Conservation (phyloP, 192 early-diverging fungal genomes). For the Coemansia sp. region DNA sequence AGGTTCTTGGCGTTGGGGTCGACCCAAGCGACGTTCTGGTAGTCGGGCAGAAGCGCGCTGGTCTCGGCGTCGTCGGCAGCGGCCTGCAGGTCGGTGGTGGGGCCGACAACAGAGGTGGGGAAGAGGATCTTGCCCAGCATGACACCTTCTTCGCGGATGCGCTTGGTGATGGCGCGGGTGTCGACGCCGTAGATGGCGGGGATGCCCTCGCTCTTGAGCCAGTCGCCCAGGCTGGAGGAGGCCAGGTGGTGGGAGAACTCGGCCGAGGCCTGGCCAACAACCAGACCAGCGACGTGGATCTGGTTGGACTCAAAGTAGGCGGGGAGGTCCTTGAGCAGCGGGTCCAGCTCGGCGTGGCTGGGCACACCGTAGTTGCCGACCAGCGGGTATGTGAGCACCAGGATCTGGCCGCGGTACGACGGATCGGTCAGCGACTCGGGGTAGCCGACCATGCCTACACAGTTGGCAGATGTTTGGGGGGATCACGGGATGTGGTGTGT, state of each 20-base stretch:
- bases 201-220: slow-evolving; percentile 90
- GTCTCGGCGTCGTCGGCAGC: slow-evolving; percentile 41
- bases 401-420: slow-evolving; percentile 96
- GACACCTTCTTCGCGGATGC: slow-evolving; percentile 88
- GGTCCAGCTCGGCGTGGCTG: slow-evolving; percentile 78
- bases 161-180: slow-evolving; percentile 95
- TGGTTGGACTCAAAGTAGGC: slow-evolving; percentile 92
- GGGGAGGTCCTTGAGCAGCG: slow-evolving; percentile 79
- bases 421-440: slow-evolving; percentile 99
- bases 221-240: slow-evolving; percentile 71
- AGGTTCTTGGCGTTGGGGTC: slow-evolving; percentile 93
- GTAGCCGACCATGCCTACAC: slow-evolving; percentile 93
- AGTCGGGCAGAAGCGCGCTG: slow-evolving; percentile 58
- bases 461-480: slow-evolving; percentile 37
- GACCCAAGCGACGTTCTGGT: slow-evolving; percentile 82
- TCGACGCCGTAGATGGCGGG: slow-evolving; percentile 95
- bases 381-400: slow-evolving; percentile 96
- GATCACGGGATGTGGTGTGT: not conserved
- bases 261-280: slow-evolving; percentile 87
- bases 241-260: slow-evolving; percentile 96
- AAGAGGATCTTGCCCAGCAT: slow-evolving; percentile 91
- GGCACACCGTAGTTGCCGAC: slow-evolving; percentile 99
- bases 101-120: slow-evolving; percentile 59
- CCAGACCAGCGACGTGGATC: slow-evolving; percentile 91
- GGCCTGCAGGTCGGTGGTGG: slow-evolving; percentile 25